Conservation (phyloP, 345 rosid species). For the Eucalyptus marginata region DNA sequence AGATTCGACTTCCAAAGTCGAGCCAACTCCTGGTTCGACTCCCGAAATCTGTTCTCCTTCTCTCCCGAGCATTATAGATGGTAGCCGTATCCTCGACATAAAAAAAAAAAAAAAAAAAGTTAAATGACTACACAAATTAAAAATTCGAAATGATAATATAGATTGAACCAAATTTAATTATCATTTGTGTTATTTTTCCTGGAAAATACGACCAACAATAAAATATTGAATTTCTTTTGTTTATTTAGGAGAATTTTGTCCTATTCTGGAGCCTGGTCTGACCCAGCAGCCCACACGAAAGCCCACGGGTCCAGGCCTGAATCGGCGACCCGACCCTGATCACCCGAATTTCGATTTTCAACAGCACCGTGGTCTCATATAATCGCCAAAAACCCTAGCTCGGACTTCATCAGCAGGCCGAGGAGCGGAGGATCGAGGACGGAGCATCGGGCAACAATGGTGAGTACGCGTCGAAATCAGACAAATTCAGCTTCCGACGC, state of each 20-base stretch:
- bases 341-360: neutral
- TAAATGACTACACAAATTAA: rapidly evolving
- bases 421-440: neutral
- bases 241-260: neutral
- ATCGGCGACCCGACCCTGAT: neutral
- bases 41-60: too few relatives aligned
- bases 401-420: neutral
- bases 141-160: rapidly evolving
- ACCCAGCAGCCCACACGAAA: neutral
- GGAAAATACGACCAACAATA: neutral
- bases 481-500: neutral
- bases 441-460: neutral
- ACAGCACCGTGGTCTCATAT: neutral
- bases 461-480: neutral
- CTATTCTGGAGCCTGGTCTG: neutral
- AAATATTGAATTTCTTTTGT: neutral
- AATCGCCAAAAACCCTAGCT: neutral
- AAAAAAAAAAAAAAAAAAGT: too few relatives aligned
- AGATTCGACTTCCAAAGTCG: too few relatives aligned
- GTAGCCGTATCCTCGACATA: too few relatives aligned
- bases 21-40: too few relatives aligned
- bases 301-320: neutral
- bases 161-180: rapidly evolving
- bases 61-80: too few relatives aligned
- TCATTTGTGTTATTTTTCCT: neutral